Evolutionary conservation across 148 eudicot species (phyloP).

Genomic region (Tetragonia tetragonoides): DNA sequence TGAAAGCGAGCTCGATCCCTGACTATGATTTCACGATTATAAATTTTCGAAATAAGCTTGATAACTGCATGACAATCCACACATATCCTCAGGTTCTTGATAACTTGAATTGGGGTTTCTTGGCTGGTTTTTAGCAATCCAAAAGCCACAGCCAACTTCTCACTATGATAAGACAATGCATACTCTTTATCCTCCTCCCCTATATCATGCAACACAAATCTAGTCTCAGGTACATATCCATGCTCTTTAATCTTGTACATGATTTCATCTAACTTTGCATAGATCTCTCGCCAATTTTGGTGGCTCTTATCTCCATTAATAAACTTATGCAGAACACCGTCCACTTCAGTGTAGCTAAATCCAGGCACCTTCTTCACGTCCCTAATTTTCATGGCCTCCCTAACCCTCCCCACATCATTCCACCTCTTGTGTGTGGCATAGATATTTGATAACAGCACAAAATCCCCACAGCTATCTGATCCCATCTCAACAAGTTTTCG

Average conservation of each 20-base stretch:
- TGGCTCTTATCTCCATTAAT: slow-evolving; percentile 68
- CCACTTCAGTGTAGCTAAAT: slow-evolving; percentile 73
- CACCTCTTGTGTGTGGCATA: slow-evolving; percentile 72
- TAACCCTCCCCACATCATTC: slow-evolving; percentile 74
- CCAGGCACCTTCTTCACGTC: slow-evolving; percentile 80
- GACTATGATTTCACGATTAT: slow-evolving; percentile 70
- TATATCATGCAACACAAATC: slow-evolving; percentile 82
- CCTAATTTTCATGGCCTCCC: slow-evolving; percentile 60
- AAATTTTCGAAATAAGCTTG: slow-evolving; percentile 66
- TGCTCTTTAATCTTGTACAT: slow-evolving; percentile 52
- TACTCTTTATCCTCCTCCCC: slow-evolving; percentile 84
- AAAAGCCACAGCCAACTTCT: slow-evolving; percentile 85
- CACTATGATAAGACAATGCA: slow-evolving; percentile 72
- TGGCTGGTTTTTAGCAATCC: slow-evolving; percentile 55
- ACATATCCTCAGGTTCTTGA: slow-evolving; percentile 81
- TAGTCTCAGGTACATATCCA: slow-evolving; percentile 70
- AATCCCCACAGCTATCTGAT: slow-evolving; percentile 68
- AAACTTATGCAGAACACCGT: slow-evolving; percentile 56
- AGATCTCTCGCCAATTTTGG: slow-evolving; percentile 52
- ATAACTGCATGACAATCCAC: slow-evolving; percentile 89
- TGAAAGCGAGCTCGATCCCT: slow-evolving; percentile 85
- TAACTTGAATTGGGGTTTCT: slow-evolving; percentile 56
- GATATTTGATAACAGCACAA: slow-evolving; percentile 64
- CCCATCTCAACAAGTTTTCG: slow-evolving; percentile 79
- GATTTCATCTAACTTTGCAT: slow-evolving; percentile 65